phyloP scores from a whole-genome alignment of 805 yeast species.

The Isabelozyma rhagii region DNA sequence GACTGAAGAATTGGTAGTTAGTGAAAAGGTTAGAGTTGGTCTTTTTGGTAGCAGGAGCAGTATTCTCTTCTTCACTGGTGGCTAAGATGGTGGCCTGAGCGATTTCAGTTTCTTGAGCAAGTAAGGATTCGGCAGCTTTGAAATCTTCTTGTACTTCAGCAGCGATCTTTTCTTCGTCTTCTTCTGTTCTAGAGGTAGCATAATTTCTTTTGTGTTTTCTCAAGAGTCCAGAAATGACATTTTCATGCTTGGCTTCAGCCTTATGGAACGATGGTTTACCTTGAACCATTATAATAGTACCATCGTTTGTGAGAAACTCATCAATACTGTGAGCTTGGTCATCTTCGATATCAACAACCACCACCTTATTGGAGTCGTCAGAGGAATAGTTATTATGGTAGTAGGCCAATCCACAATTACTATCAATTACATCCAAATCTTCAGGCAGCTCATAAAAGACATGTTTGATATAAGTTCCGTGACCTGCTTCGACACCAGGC shows the following conservation, averaged over 20 bases:
- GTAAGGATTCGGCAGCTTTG: slow-evolving; percentile 28
- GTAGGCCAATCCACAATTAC: slow-evolving; percentile 9
- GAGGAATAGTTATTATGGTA: slow-evolving; percentile 2
- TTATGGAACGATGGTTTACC: slow-evolving; percentile 4
- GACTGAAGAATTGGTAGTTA: slow-evolving; percentile 67
- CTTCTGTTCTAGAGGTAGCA: not conserved
- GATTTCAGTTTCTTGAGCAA: slow-evolving; percentile 23
- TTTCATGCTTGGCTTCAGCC: not conserved
- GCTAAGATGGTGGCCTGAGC: slow-evolving; percentile 16
- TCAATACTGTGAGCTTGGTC: slow-evolving; percentile 12
- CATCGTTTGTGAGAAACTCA: slow-evolving; percentile 9
- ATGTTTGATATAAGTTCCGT: slow-evolving; percentile 11
- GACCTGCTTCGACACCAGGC: not conserved
- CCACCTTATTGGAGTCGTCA: slow-evolving; percentile 7
- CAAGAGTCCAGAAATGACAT: not conserved
- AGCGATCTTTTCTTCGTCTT: slow-evolving; percentile 5
- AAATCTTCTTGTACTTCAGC: slow-evolving; percentile 30
- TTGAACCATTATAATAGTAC: slow-evolving; percentile 3
- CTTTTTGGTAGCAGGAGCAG: not conserved
- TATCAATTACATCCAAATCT: slow-evolving; percentile 12
- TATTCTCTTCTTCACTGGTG: slow-evolving; percentile 8
- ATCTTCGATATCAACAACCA: slow-evolving; percentile 24
- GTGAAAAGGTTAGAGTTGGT: slow-evolving; percentile 49
- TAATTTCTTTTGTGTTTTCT: slow-evolving; percentile 1
- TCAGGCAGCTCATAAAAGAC: slow-evolving; percentile 16